Percentiles rank a stretch among this genome's conserved stretches.
Evolutionary conservation across 441 rosid species (phyloP).

Genomic region (Bocquillonia castaneifolia): DNA sequence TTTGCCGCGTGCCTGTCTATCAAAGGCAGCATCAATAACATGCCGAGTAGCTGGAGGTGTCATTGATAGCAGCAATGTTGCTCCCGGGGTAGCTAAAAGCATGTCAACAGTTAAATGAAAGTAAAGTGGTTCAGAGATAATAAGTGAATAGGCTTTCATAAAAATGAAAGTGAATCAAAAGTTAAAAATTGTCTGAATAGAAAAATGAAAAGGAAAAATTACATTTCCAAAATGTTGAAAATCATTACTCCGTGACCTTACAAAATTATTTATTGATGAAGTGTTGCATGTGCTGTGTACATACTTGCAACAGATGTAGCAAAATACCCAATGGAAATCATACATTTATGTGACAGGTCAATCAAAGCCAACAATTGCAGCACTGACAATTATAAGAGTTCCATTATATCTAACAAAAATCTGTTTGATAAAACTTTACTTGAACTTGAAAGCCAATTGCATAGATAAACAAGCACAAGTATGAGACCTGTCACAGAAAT

Average conservation of each 20-base stretch:
- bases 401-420: neutral
- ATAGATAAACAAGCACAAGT: neutral
- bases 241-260: neutral
- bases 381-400: neutral
- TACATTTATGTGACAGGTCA: neutral
- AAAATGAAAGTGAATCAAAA: neutral
- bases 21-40: slow-evolving; percentile 61
- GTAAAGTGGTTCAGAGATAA: slow-evolving; percentile 12
- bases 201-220: neutral
- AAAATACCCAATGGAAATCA: neutral
- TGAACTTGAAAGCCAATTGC: neutral
- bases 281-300: neutral
- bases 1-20: slow-evolving; percentile 60
- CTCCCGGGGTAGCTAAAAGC: slow-evolving; percentile 60
- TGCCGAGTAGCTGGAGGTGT: slow-evolving; percentile 68
- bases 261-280: neutral
- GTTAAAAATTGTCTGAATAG: neutral
- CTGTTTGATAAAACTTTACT: neutral
- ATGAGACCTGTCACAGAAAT: neutral
- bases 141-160: neutral
- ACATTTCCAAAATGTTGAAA: neutral
- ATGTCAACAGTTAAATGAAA: slow-evolving; percentile 10
- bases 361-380: neutral
- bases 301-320: neutral
- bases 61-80: slow-evolving; percentile 48